Evolutionary conservation across 2,329 filamentous ascomycete genomes (phyloP).

Genomic region (Rhinocladiella similis): DNA sequence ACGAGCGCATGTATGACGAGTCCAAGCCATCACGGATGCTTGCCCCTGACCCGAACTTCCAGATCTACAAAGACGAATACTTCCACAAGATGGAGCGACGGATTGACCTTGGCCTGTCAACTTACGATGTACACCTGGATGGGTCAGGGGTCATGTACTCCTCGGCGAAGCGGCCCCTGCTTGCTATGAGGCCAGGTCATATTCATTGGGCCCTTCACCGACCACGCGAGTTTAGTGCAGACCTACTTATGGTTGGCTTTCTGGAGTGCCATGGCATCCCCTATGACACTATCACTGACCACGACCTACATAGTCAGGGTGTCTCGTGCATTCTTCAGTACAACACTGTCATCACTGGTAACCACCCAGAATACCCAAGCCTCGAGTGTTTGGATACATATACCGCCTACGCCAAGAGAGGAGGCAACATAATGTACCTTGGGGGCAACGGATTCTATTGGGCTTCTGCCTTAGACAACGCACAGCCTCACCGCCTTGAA

Average conservation of each 20-base stretch:
- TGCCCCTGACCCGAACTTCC: too few species aligned
- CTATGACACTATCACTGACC: conserved; percentile 40
- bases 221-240: conserved; percentile 40
- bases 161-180: conserved; percentile 35
- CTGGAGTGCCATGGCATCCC: conserved; percentile 34
- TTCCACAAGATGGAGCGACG: conserved; percentile 32
- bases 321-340: conserved; percentile 21
- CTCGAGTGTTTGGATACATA: conserved; percentile 31
- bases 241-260: conserved; percentile 37
- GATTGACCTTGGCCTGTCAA: conserved; percentile 38
- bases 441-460: conserved; percentile 41
- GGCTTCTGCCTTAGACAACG: conserved; percentile 5
- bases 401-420: conserved; percentile 29
- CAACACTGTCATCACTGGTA: conserved; percentile 32
- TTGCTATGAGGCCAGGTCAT: conserved; percentile 40
- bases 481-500: conserved; percentile 33
- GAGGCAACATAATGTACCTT: conserved; percentile 39
- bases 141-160: conserved; percentile 36
- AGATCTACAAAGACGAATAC: conserved; percentile 17
- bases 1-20: conserved; percentile 38
- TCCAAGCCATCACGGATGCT: too few species aligned
- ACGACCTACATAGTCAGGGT: conserved; percentile 34
- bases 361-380: conserved; percentile 38
- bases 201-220: conserved; percentile 38
- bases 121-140: conserved; percentile 40